Evolutionary conservation across 768 basidiomycete species (phyloP), one percentile per base, ranked within the genome.

Genomic region (Pleurotus citrinopileatus): DNA sequence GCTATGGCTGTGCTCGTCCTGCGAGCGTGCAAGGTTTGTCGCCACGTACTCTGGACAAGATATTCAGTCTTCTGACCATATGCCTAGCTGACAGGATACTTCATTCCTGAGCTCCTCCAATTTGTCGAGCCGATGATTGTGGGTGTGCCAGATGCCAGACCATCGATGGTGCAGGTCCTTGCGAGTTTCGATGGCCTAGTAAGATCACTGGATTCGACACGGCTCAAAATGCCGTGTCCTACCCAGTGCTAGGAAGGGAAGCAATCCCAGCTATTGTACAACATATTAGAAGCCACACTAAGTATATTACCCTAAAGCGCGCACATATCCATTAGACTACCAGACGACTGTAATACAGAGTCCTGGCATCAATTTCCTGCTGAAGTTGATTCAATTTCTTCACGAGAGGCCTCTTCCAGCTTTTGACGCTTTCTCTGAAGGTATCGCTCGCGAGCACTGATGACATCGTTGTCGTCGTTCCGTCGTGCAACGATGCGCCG

Each of bases 341-440:
- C 12, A 8, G 3, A 25, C n/a, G 10, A 28, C 15, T 4, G 23
- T 22, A 19, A 20, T 15, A 8, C 34, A 3, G 17, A 22, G 26
- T 42, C n/a, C n/a, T n/a, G n/a, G n/a, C n/a, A 42, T 26, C 13
- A 22, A 17, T 53, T 42, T 37, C 5, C 17, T 20, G 13, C 37
- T 13, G 38, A 26, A 42, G 17, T 20, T 42, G n/a, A n/a, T 7
- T 23, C 25, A 9, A 40, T 36, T 15, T 57, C 56, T 40, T 60
- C 61, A 29, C 46, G 57, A 10, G 28, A 55, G 3, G 50, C 61
- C 42, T 70, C 67, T 59, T 92, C 90, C 63, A 92, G 55, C 61
- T 80, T 88, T 65, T 80, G 81, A 46, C 87, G 82, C 72, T 97
- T 97, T 61, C 94, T 75, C 64, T 86, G 83, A 44, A 89, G 63